These are phyloP conservation scores for Teunomyces pallodes DNA, from an alignment of 805 yeast species.

Conservation along the genomic window DNA sequence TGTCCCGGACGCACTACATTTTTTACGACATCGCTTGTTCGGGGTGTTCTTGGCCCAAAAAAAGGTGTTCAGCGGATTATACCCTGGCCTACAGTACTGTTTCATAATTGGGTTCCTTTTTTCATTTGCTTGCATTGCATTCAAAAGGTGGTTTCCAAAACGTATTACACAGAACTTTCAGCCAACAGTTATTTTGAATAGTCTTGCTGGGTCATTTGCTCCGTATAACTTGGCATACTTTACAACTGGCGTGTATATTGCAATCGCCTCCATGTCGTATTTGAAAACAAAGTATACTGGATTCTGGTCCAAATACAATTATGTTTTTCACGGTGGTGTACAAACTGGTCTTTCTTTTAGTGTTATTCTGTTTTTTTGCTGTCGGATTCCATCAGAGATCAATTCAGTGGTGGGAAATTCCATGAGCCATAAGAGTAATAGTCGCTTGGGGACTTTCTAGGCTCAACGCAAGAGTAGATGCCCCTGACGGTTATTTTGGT, in stretches of 20 bases:
- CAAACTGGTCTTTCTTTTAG: conserved; percentile 31
- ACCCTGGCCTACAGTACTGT: conserved; percentile 29
- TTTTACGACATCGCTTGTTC: conserved; percentile 54
- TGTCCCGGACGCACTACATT: conserved; percentile 30
- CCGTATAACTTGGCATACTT: conserved; percentile 30
- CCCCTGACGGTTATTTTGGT: conserved; percentile 38
- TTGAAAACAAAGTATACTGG: conserved; percentile 19
- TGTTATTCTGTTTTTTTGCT: conserved; percentile 32
- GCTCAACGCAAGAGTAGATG: conserved; percentile 16
- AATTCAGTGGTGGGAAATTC: conserved; percentile 10
- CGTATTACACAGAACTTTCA: conserved; percentile 24
- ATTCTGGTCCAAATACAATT: conserved; percentile 36
- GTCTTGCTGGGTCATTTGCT: conserved; percentile 21
- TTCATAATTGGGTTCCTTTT: conserved; percentile 32
- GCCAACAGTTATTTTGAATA: conserved; percentile 30
- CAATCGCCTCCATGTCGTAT: conserved; percentile 25
- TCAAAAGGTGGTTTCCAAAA: conserved; percentile 13
- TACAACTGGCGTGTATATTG: conserved; percentile 24
- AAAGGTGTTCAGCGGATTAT: conserved; percentile 27
- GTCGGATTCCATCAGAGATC: conserved; percentile 24
- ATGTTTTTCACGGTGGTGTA: conserved; percentile 25
- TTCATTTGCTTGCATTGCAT: conserved; percentile 17
- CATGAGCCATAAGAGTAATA: neutral
- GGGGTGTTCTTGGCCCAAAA: conserved; percentile 60
- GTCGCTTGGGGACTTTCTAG: conserved; percentile 3